Percentiles rank a stretch among this genome's conserved stretches.
Evolutionary conservation across 2,329 filamentous ascomycete genomes (phyloP).

Genomic region (Xylaria polymorpha): DNA sequence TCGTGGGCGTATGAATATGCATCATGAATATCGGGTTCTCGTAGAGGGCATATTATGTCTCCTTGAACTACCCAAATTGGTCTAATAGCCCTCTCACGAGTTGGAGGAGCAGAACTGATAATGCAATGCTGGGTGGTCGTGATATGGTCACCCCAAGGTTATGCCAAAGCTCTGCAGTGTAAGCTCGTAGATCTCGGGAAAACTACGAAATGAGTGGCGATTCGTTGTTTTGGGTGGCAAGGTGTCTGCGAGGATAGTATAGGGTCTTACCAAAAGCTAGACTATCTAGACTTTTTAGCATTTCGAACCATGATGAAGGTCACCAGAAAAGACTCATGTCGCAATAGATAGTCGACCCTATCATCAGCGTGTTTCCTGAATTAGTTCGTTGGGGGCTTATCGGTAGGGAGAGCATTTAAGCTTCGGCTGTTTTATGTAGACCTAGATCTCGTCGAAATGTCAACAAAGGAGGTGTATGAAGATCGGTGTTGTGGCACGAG

Average conservation of each 20-base stretch:
- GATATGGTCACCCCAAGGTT: background rate
- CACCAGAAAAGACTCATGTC: background rate
- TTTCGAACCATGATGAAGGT: background rate
- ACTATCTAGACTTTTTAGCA: no score
- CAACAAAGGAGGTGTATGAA: no score
- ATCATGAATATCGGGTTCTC: background rate
- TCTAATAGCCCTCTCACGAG: background rate
- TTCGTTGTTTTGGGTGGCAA: background rate
- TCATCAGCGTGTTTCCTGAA: no score
- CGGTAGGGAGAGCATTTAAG: no score
- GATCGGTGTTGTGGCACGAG: no score
- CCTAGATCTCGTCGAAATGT: no score
- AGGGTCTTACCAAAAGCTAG: background rate
- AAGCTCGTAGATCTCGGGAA: no score
- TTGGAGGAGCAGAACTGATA: background rate
- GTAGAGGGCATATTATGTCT: background rate
- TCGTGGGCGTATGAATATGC: background rate
- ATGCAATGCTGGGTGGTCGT: background rate
- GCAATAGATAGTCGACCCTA: background rate
- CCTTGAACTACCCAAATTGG: background rate
- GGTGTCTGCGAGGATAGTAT: background rate
- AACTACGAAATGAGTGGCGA: no score
- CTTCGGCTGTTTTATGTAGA: no score
- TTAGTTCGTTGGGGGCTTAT: no score
- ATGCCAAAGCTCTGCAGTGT: background rate